Evolutionary conservation across 306 rosid species (phyloP).

Genomic region (Ziziphus jujuba): DNA sequence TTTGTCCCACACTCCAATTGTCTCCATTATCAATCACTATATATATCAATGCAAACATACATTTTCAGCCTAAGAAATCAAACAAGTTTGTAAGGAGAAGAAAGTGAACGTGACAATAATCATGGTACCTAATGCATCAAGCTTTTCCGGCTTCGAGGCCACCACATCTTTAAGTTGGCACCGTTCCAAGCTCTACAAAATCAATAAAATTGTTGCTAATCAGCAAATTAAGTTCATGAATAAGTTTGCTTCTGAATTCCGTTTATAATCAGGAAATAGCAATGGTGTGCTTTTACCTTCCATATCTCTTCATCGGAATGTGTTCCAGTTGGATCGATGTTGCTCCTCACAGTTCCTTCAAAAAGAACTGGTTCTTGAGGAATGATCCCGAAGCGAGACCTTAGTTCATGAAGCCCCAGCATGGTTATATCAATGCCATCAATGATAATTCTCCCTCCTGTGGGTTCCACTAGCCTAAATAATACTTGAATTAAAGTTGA

Average conservation of each 20-base stretch:
- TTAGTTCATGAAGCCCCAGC: slow-evolving; percentile 88
- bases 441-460: slow-evolving; percentile 78
- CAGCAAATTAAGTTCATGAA: slow-evolving; percentile 6
- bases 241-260: too few relatives aligned
- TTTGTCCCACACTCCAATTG: slow-evolving; percentile 99
- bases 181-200: slow-evolving; percentile 68
- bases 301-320: slow-evolving; percentile 89
- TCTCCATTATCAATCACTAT: slow-evolving; percentile 85
- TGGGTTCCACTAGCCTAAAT: slow-evolving; percentile 92
- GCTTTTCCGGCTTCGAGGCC: slow-evolving; percentile 79
- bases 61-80: not conserved
- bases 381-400: slow-evolving; percentile 92
- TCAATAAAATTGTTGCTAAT: not conserved
- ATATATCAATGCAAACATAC: not conserved
- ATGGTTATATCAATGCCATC: slow-evolving; percentile 71
- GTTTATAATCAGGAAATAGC: not conserved
- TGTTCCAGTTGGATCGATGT: slow-evolving; percentile 70
- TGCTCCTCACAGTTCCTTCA: slow-evolving; percentile 91
- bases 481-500: slow-evolving; percentile 91
- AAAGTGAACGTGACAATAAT: not conserved
- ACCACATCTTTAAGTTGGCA: slow-evolving; percentile 91
- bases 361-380: slow-evolving; percentile 99
- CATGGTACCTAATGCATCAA: slow-evolving; percentile 62
- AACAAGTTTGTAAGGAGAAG: too few relatives aligned
- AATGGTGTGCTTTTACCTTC: slow-evolving; percentile 53